Evolutionary conservation across 2,329 filamentous ascomycete genomes (phyloP).

Genomic region (Aspergillus latus): DNA sequence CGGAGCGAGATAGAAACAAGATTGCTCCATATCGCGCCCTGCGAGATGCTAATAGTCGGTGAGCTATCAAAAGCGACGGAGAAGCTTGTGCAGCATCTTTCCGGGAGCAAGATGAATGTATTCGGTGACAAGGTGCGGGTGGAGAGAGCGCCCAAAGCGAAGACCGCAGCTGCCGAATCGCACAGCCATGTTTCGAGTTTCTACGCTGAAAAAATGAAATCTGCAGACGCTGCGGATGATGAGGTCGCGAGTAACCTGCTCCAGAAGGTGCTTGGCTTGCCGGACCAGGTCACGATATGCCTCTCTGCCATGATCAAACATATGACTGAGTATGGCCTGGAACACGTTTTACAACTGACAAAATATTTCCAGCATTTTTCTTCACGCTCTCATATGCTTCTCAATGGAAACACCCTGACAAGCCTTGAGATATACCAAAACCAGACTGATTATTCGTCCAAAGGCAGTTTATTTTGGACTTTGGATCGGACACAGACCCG

Average conservation of each 20-base stretch:
- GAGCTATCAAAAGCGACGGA: conserved; percentile 87
- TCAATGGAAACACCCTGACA: conserved; percentile 91
- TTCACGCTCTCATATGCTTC: conserved; percentile 87
- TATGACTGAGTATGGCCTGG: conserved; percentile 83
- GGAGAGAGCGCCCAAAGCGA: conserved; percentile 72
- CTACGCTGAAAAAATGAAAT: conserved; percentile 81
- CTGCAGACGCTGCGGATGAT: conserved; percentile 53
- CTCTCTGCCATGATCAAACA: conserved; percentile 96
- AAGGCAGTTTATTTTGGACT: conserved; percentile 92
- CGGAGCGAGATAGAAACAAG: conserved; percentile 91
- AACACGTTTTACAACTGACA: conserved; percentile 93
- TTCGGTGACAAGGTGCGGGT: conserved; percentile 89
- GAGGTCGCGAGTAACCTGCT: conserved; percentile 65
- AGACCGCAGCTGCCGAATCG: conserved; percentile 79
- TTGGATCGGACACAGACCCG: conserved; percentile 88
- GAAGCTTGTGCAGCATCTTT: conserved; percentile 86
- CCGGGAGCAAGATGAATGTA: conserved; percentile 83
- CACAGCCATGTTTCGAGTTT: conserved; percentile 89
- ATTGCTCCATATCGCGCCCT: conserved; percentile 91
- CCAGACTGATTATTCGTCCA: conserved; percentile 78
- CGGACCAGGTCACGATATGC: conserved; percentile 84
- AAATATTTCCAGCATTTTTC: conserved; percentile 98
- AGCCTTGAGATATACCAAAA: conserved; percentile 96
- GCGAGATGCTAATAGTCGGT: conserved; percentile 91
- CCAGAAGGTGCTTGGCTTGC: conserved; percentile 80